Evolutionary conservation across 148 eudicot genomes (phyloP).

Genomic region (Heliosperma pusillum): DNA sequence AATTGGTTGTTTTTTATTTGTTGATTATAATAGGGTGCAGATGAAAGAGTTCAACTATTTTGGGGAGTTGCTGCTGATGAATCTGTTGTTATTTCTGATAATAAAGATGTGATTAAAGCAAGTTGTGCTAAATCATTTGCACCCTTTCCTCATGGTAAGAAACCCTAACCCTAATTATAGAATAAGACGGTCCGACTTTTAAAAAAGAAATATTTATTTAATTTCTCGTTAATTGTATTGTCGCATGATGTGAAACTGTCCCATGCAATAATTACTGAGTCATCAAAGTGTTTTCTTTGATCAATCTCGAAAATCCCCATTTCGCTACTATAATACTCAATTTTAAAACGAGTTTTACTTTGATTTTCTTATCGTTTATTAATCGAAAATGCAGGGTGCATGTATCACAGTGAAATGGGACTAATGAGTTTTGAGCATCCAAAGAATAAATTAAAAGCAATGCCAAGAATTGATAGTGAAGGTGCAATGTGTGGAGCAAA

Average conservation of each 20-base stretch:
- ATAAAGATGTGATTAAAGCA: constrained; percentile 54
- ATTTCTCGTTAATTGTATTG: too few relatives aligned
- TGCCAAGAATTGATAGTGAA: constrained; percentile 93
- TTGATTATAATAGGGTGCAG: constrained; percentile 43
- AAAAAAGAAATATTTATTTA: too few relatives aligned
- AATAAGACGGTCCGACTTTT: too few relatives aligned
- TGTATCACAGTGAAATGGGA: constrained; percentile 76
- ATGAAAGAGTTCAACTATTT: constrained; percentile 53
- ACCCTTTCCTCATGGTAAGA: constrained; percentile 72
- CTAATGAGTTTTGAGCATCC: constrained; percentile 80
- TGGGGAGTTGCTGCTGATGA: constrained; percentile 92
- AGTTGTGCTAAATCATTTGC: constrained; percentile 90
- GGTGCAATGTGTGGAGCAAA: constrained; percentile 79
- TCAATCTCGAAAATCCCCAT: too few relatives aligned
- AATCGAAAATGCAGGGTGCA: constrained; percentile 61
- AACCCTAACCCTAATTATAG: too few relatives aligned
- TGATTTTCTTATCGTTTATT: too few relatives aligned
- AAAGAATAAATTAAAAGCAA: constrained; percentile 71
- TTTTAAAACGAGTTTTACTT: too few relatives aligned
- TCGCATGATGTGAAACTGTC: too few relatives aligned
- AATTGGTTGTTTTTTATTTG: background rate
- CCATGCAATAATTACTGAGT: too few relatives aligned
- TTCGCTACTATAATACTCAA: background rate
- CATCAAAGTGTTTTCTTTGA: too few relatives aligned
- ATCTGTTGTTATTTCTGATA: constrained; percentile 69